Evolutionary conservation across 2,329 filamentous ascomycete species (phyloP), one percentile per base, ranked within the genome.

Genomic region (Ophiobolus disseminans): DNA sequence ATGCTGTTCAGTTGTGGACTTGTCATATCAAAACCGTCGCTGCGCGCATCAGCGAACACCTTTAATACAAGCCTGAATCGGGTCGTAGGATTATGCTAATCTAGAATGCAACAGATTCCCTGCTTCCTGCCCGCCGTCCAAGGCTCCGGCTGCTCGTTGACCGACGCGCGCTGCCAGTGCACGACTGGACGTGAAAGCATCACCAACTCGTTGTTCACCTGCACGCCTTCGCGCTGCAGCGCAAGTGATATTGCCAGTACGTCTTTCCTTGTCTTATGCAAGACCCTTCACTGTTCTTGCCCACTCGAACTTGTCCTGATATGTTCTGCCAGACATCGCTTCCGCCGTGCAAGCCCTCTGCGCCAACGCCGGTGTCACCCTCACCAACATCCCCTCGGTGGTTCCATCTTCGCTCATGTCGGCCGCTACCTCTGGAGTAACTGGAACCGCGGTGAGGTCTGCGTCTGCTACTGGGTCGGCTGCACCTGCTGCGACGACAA

Each of bases 151-250:
- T 85, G 82, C 66, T 56, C 49, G 11, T 49, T 76, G 48, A 73
- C 69, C 35, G 80, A 85, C 66, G 62, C 72, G 34, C 68, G 63
- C 40, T 85, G 82, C 75, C 79, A 81, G 60, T 84, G 82, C 73
- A 80, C 73, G 3, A 74, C 69, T 7, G 73, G 73, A 30, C 60
- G 60, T 13, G 49, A 65, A 17, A 60, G 56, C 25, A 73, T 79
- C 56, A 61, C 61, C 22, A 54, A 64, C 11, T 58, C 69, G 44
- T 80, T 73, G 76, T 63, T 70, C 3, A 52, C 55, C 2, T 80
- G 77, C 57, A 57, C 76, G 14, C 71, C 72, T 23, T 46, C 49
- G 23, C 58, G 58, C 34, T 79, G 77, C 69, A 65, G 62, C 4
- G 51, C 65, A 5, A 54, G 58, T 1, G 75, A 79, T 5, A 53